Conservation (phyloP, 1,284 basidiomycete genomes). For the Bjerkandera adusta region DNA sequence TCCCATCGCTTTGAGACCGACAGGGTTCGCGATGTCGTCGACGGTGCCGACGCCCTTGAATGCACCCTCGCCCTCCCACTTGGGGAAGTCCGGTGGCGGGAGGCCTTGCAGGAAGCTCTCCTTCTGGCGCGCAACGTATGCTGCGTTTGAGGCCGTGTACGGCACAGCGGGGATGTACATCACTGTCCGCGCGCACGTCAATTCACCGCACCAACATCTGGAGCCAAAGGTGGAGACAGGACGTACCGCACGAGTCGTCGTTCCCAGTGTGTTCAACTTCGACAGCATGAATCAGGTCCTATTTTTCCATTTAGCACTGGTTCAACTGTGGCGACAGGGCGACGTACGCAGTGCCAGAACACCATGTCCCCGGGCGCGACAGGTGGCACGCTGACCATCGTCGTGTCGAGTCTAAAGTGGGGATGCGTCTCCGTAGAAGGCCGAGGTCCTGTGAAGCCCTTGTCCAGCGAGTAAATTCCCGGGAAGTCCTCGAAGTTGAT, state of each 20-base stretch:
- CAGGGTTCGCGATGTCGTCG: slow-evolving; percentile 6
- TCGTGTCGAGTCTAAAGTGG: slow-evolving; percentile 65
- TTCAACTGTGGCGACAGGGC: background rate
- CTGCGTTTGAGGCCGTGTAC: slow-evolving; percentile 11
- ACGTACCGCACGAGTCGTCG: slow-evolving; percentile 67
- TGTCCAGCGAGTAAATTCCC: slow-evolving; percentile 43
- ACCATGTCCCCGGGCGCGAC: slow-evolving; percentile 83
- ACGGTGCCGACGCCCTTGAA: slow-evolving; percentile 10
- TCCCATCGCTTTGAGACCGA: slow-evolving; percentile 12
- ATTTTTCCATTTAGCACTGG: too few relatives aligned
- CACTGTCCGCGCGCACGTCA: slow-evolving; percentile 1
- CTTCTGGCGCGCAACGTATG: slow-evolving; percentile 11
- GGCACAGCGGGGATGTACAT: slow-evolving; percentile 16
- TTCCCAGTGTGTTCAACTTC: slow-evolving; percentile 69
- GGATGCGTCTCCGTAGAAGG: slow-evolving; percentile 57
- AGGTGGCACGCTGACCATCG: slow-evolving; percentile 74
- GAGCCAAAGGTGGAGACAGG: background rate
- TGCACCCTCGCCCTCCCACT: slow-evolving; percentile 13
- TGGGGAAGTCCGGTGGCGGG: slow-evolving; percentile 14
- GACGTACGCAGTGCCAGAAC: slow-evolving; percentile 77
- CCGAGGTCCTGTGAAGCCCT: slow-evolving; percentile 50
- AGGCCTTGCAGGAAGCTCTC: slow-evolving; percentile 13
- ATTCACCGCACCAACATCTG: too few relatives aligned
- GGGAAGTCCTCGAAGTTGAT: slow-evolving; percentile 56
- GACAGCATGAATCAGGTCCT: slow-evolving; percentile 80